Conservation (phyloP, 2,329 filamentous ascomycete species). For the Graphilbum ipis-grandicollis region DNA sequence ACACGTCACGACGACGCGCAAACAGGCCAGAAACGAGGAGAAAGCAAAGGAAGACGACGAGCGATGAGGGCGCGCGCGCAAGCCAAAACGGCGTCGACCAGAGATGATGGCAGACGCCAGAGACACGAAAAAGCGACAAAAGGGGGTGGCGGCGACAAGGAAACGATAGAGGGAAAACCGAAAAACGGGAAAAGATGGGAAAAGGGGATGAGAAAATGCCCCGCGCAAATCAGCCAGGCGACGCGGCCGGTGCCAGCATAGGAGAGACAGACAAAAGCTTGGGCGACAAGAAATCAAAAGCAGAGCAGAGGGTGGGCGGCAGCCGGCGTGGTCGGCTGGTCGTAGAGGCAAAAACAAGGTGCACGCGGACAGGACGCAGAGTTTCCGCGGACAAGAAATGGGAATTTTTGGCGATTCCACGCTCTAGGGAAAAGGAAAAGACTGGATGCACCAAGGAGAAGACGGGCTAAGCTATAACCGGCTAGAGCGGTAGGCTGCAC, state of each 20-base stretch:
- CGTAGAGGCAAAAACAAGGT: conserved; percentile 4
- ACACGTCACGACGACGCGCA: conserved; percentile 4
- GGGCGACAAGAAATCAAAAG: background rate
- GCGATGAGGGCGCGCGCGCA: conserved; percentile 3
- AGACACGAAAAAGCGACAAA: background rate
- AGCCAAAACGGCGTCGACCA: conserved; percentile 2
- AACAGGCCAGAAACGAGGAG: background rate
- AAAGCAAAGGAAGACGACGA: background rate
- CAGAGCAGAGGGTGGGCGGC: background rate
- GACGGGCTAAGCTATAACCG: conserved; percentile 1
- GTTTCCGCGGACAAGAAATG: background rate
- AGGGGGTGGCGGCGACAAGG: background rate
- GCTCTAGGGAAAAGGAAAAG: conserved; percentile 4
- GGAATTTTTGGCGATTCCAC: conserved; percentile 8
- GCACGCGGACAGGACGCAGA: background rate
- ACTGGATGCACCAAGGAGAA: conserved; percentile 1
- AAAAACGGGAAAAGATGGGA: background rate
- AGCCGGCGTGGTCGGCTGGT: conserved; percentile 1
- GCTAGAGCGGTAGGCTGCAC: background rate
- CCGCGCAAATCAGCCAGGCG: no score
- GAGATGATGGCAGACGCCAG: background rate
- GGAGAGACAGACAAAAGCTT: background rate
- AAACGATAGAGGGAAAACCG: conserved; percentile 10
- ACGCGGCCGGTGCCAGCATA: no score
- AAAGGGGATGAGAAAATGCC: background rate